phyloP scores from a whole-genome alignment of 306 rosid genomes.

The Crataegus laevigata region DNA sequence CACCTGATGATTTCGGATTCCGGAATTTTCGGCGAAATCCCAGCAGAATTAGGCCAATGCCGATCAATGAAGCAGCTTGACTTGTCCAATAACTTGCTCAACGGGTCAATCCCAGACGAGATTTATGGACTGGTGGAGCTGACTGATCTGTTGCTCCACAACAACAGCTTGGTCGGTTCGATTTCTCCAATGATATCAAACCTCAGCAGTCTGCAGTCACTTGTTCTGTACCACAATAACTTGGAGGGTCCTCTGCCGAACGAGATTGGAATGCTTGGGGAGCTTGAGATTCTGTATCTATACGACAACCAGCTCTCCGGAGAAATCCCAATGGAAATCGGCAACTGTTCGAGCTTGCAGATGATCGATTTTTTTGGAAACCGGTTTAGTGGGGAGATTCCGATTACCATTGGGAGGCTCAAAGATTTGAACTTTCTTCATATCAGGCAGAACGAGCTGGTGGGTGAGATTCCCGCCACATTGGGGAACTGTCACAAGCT shows the following conservation, averaged over 20 bases:
- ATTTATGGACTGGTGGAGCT: conserved; percentile 42
- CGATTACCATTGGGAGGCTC: conserved; percentile 68
- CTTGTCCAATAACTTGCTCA: conserved; percentile 72
- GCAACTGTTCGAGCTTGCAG: conserved; percentile 73
- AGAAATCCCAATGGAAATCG: conserved; percentile 71
- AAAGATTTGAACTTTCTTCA: conserved; percentile 70
- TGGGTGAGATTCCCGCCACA: conserved; percentile 71
- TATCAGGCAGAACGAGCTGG: conserved; percentile 80
- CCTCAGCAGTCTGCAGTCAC: conserved; percentile 50
- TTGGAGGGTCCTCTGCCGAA: conserved; percentile 59
- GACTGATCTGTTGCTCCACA: conserved; percentile 75
- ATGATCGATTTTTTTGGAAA: conserved; percentile 88
- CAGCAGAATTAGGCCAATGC: conserved; percentile 57
- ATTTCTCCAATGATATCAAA: conserved; percentile 68
- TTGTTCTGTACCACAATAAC: conserved; percentile 69
- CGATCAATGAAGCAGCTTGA: conserved; percentile 66
- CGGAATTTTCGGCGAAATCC: conserved; percentile 60
- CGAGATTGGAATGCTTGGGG: conserved; percentile 80
- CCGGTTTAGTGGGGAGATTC: conserved; percentile 60
- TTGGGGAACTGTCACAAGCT: conserved; percentile 69
- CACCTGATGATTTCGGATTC: conserved; percentile 46
- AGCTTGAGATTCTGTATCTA: conserved; percentile 67
- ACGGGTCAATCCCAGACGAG: conserved; percentile 69
- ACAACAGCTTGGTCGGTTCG: conserved; percentile 76
- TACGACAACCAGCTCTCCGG: conserved; percentile 77